Base-by-base conservation (phyloP, 83 land plant species). In the Picea mariana region DNA sequence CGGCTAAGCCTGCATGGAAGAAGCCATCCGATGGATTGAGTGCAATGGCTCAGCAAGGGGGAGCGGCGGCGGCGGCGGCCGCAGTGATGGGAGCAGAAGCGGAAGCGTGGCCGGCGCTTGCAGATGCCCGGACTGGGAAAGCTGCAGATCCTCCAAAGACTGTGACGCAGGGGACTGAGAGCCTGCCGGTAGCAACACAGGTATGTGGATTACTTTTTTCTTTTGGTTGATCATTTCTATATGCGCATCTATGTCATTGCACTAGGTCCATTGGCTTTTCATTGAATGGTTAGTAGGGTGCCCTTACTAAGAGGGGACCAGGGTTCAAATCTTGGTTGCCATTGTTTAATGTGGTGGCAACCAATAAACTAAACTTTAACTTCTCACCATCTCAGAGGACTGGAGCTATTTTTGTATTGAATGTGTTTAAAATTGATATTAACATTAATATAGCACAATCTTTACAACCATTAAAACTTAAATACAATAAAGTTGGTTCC, bases 1-100 rank as follows among this genome's bases (percentile, higher is more conserved):
- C 77, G 3, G 34, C 24, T 23, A 76, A 55, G 79, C 34, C 79
- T 63, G 79, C 62, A 58, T 76, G 79, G 79, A 76, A 76, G 79
- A 76, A 76, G 34, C 62, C 79, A 17, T 76, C 79, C 9, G 49
- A 71, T 72, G 76, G 76, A 17, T 72, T 38, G 13, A 72, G 23
- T 42, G 52, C 24, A 13, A 72, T 34, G 21, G 9, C 23, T 42
- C 21, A n/a, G 3, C 76, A 72, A 20, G 3, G 52, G 3, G 76
- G 52, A 3, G 52, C 75, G 5, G 20, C 75, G 42, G 78, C 63
- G 15, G 16, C 61, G 5, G 79, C 62, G 2, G 40, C 62, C 1
- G 16, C 62, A 58, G 79, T 52, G 26, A 59, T 59, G 62, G 79
- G 60, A 23, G 79, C 62, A 42, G 62, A 55, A 12, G 79, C 62